Conservation (phyloP, 768 basidiomycete species). For the Lentinula sp. region DNA sequence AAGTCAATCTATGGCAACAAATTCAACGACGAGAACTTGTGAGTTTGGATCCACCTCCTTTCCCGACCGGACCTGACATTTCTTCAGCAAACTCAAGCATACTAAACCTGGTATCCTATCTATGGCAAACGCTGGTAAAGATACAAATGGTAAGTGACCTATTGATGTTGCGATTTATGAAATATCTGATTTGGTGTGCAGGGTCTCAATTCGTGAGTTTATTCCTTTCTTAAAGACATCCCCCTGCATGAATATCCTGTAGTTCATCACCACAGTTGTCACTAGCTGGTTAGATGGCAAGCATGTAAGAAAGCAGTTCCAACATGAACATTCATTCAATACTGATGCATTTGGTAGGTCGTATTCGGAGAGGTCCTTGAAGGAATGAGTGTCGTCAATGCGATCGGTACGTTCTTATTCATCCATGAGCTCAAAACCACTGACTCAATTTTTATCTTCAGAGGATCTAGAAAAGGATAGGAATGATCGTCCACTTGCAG, state of each 20-base stretch:
- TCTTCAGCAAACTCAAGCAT: conserved; percentile 86
- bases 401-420: conserved; percentile 53
- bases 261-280: conserved; percentile 90
- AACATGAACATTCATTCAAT: neutral
- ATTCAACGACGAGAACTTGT: conserved; percentile 98
- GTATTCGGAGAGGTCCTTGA: conserved; percentile 92
- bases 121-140: conserved; percentile 92
- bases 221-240: conserved; percentile 2
- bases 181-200: conserved; percentile 16
- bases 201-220: conserved; percentile 80
- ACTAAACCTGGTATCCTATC: conserved; percentile 81
- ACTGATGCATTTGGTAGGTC: conserved; percentile 40
- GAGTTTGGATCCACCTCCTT: conserved; percentile 15
- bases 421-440: neutral
- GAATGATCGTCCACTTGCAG: conserved; percentile 68
- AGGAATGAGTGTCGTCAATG: conserved; percentile 80
- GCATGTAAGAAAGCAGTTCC: conserved; percentile 45
- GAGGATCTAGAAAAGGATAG: conserved; percentile 69
- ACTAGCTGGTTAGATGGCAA: conserved; percentile 90
- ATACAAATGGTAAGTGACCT: conserved; percentile 73
- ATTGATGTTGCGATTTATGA: neutral
- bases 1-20: conserved; percentile 87
- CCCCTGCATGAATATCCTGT: conserved; percentile 10
- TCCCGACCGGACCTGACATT: neutral
- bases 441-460: conserved; percentile 23